These are phyloP conservation scores for Fusarium agapanthi DNA, from an alignment of 2,329 filamentous ascomycete genomes.

Conservation along the genomic window DNA sequence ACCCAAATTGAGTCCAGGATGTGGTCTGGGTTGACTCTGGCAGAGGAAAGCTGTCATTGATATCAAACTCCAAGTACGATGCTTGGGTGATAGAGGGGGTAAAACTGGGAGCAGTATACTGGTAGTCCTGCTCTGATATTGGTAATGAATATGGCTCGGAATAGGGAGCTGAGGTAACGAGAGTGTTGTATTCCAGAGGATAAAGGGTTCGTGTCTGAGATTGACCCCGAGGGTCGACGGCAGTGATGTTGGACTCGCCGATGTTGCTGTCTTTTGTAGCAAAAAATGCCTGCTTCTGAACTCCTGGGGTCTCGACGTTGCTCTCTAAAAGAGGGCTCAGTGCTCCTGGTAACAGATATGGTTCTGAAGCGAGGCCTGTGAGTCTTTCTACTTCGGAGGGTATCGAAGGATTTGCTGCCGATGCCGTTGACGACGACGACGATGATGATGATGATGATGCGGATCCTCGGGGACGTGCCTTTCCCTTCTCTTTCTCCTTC, in stretches of 20 bases:
- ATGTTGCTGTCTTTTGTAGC: not conserved
- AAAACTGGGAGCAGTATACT: not conserved
- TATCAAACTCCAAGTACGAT: not conserved
- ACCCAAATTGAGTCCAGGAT: not conserved
- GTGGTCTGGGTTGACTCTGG: not conserved
- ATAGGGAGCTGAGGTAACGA: not conserved
- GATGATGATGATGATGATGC: not conserved
- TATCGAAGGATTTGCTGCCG: not conserved
- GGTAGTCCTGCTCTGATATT: not conserved
- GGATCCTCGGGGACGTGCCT: not conserved
- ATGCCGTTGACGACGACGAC: not conserved
- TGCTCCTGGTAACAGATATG: too few relatives aligned
- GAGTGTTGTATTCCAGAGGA: not conserved
- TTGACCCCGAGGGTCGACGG: not conserved
- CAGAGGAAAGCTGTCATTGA: not conserved
- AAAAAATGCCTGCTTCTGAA: not conserved
- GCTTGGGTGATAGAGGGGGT: not conserved
- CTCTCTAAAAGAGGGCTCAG: not conserved
- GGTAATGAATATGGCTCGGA: not conserved
- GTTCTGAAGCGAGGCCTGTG: not conserved
- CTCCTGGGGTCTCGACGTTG: not conserved
- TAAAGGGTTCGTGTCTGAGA: not conserved
- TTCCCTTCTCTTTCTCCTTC: not conserved
- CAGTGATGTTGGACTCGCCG: not conserved
- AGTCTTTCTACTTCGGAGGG: not conserved